Evolutionary conservation across 1,139 yeast species (phyloP).

Genomic region (Debaryomyces sp.): DNA sequence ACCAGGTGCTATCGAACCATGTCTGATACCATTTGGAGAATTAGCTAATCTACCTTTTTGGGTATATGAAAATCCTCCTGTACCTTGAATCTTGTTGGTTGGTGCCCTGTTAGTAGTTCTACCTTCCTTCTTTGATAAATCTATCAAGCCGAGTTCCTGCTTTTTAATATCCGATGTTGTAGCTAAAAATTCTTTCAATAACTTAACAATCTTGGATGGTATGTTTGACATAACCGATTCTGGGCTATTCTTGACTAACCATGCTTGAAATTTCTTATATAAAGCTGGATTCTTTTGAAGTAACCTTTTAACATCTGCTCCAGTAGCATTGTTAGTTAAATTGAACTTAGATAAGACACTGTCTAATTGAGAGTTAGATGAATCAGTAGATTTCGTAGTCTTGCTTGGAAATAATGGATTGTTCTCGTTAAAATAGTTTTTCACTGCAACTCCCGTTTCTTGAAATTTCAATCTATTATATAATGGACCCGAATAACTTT

Average conservation of each 20-base stretch:
- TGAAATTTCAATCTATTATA: slow-evolving; percentile 46
- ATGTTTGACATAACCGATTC: slow-evolving; percentile 27
- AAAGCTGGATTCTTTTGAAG: slow-evolving; percentile 38
- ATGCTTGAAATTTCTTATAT: slow-evolving; percentile 32
- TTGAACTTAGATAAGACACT: slow-evolving; percentile 37
- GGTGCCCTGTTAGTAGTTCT: slow-evolving; percentile 10
- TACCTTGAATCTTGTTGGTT: slow-evolving; percentile 52
- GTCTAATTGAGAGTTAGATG: slow-evolving; percentile 19
- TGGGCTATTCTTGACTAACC: slow-evolving; percentile 41
- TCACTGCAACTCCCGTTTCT: slow-evolving; percentile 44
- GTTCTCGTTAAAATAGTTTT: slow-evolving; percentile 29
- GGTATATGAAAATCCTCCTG: slow-evolving; percentile 74
- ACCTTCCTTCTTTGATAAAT: slow-evolving; percentile 23
- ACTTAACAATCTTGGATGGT: slow-evolving; percentile 21
- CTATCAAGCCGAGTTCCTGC: slow-evolving; percentile 23
- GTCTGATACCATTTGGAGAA: slow-evolving; percentile 73
- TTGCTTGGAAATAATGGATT: slow-evolving; percentile 39
- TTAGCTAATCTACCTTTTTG: slow-evolving; percentile 72
- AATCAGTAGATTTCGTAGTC: slow-evolving; percentile 21
- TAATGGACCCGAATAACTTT: slow-evolving; percentile 43
- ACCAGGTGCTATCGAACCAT: slow-evolving; percentile 67
- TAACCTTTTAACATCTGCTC: slow-evolving; percentile 29
- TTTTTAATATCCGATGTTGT: slow-evolving; percentile 21
- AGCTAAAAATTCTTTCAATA: slow-evolving; percentile 33
- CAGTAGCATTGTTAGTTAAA: slow-evolving; percentile 28